Base-by-base conservation (phyloP, 2,329 filamentous ascomycete species). In the Dendryphion nanum region DNA sequence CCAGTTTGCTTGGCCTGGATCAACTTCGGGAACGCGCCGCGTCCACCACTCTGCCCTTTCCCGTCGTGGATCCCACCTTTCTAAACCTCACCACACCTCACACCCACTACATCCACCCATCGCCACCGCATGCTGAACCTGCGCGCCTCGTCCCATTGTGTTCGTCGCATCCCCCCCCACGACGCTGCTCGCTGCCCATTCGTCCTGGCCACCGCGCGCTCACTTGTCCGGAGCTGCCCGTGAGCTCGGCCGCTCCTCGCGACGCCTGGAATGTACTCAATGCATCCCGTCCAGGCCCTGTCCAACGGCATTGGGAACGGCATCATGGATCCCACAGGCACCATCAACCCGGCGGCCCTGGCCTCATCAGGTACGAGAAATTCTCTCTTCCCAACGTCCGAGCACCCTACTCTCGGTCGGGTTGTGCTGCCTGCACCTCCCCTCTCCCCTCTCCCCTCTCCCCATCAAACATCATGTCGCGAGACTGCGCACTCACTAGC, bases 321-420 rank as follows among this genome's bases (percentile, higher is more conserved):
- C 50, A 61, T 65, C 54, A 67, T 68, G 63, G 65, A 69, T 43
- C 48, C 55, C 30, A 59, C 61, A 32, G 63, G 56, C 42, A 69
- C 66, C 50, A 69, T 69, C 55, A 66, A 69, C 42, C 66, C 66
- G 35, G 61, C 63, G 21, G 57, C 63, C 35, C 50, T 68, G 51
- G 63, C 63, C 48, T 52, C 61, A 35, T 44, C 57, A 57, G 63
- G 64, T 67, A 65, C 24, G 60, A 41, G 29, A 26, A 37, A 23
- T n/a, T n/a, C n/a, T n/a, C n/a, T n/a, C n/a, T n/a, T n/a, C n/a
- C n/a, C n/a, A 33, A 20, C 33, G 33, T 41, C 37, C 33, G 24
- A 14, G n/a, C n/a, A n/a, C n/a, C n/a, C n/a, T n/a, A n/a, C n/a
- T n/a, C n/a, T n/a, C n/a, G n/a, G n/a, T n/a, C n/a, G 4, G 8